Percentiles rank a stretch among this genome's conserved stretches.
Conservation (phyloP, 2,329 filamentous ascomycete species). For the Neopestalotiopsis clavispora region DNA sequence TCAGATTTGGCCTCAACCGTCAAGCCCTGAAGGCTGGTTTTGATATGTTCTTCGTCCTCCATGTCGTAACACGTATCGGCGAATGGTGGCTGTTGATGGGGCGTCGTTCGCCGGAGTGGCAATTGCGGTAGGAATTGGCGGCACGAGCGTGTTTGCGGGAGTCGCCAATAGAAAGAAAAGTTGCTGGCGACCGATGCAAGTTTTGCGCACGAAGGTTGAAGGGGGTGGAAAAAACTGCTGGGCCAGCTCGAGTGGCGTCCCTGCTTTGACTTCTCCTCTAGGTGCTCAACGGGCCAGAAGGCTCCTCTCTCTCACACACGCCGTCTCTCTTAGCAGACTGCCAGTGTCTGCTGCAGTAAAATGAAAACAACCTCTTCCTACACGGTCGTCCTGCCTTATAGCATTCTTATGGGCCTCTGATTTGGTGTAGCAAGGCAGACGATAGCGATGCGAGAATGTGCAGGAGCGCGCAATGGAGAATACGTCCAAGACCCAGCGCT, state of each 20-base stretch:
- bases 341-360: not conserved
- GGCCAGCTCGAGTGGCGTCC: conserved; percentile 1
- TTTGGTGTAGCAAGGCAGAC: not conserved
- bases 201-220: not conserved
- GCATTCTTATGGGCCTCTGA: not conserved
- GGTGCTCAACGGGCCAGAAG: not conserved
- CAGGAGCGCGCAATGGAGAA: not conserved
- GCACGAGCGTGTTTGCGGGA: not conserved
- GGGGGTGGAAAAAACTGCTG: not conserved
- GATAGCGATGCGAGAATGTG: not conserved
- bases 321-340: not conserved
- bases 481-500: conserved; percentile 6
- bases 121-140: not conserved
- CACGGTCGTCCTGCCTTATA: not conserved
- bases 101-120: not conserved
- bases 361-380: not conserved
- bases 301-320: not conserved
- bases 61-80: conserved; percentile 23
- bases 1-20: conserved; percentile 46
- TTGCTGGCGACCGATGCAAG: not conserved
- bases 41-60: conserved; percentile 36
- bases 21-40: conserved; percentile 45
- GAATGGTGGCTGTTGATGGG: not conserved
- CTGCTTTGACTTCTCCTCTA: not conserved
- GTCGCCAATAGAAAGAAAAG: not conserved